These are phyloP conservation scores for Alternaria dauci DNA, from an alignment of 2,329 filamentous ascomycete species.

Conservation along the genomic window DNA sequence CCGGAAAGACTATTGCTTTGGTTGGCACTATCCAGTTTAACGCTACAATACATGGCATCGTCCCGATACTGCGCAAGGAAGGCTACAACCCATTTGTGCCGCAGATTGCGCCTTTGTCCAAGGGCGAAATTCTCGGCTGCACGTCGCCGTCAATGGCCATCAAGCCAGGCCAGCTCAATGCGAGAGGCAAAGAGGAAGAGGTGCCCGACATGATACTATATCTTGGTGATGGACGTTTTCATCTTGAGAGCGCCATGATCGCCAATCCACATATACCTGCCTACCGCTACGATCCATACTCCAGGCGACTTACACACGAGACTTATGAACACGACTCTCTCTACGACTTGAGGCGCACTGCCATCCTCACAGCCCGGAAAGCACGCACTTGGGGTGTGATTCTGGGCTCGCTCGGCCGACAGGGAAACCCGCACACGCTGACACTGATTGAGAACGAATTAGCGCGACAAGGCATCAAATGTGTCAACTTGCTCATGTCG, in stretches of 20 bases:
- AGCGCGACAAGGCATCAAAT: constrained; percentile 74
- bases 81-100: constrained; percentile 88
- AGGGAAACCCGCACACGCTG: constrained; percentile 95
- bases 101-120: constrained; percentile 90
- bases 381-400: constrained; percentile 96
- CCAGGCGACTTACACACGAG: constrained; percentile 87
- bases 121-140: constrained; percentile 96
- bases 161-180: constrained; percentile 45
- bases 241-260: constrained; percentile 98
- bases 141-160: constrained; percentile 73
- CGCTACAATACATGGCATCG: constrained; percentile 88
- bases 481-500: constrained; percentile 84
- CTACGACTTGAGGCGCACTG: constrained; percentile 78
- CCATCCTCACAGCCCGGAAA: constrained; percentile 76
- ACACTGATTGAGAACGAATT: constrained; percentile 82
- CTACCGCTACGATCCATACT: constrained; percentile 97
- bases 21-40: constrained; percentile 99
- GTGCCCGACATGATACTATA: constrained; percentile 79
- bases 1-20: constrained; percentile 86
- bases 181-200: constrained; percentile 57
- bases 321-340: constrained; percentile 92
- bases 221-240: constrained; percentile 90
- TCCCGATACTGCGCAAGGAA: constrained; percentile 77
- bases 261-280: constrained; percentile 91
- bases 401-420: constrained; percentile 86